phyloP scores from a whole-genome alignment of 106 monocot species.

The Amphibolis antarctica region DNA sequence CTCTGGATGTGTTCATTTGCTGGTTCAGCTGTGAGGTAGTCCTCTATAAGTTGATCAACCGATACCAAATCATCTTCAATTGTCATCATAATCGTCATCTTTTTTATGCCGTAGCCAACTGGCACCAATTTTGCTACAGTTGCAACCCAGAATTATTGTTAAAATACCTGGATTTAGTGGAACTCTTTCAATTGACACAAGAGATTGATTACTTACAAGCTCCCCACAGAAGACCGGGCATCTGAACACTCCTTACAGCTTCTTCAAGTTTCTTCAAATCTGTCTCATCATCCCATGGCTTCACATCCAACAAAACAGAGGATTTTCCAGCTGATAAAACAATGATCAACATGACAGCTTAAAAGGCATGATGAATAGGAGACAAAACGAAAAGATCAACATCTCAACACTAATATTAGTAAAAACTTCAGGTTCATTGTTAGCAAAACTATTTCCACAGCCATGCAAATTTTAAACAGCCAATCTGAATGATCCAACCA shows the following conservation, averaged over 20 bases:
- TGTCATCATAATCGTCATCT: conserved; percentile 94
- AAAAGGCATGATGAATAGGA: too few species aligned
- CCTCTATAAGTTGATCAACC: conserved; percentile 74
- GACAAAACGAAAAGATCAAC: too few species aligned
- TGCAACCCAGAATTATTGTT: background rate
- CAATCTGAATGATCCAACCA: too few species aligned
- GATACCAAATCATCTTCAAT: conserved; percentile 91
- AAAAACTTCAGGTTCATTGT: too few species aligned
- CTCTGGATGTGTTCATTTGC: conserved; percentile 85
- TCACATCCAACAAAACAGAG: conserved; percentile 85
- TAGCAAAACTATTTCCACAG: too few species aligned
- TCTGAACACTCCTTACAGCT: conserved; percentile 57
- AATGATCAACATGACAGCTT: too few species aligned
- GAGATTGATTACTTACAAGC: conserved; percentile 38
- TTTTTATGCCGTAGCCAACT: conserved; percentile 97
- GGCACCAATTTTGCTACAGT: conserved; percentile 80
- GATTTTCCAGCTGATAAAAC: conserved; percentile 55
- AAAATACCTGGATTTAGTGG: too few species aligned
- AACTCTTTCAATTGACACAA: too few species aligned
- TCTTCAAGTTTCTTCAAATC: conserved; percentile 96
- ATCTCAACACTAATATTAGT: too few species aligned
- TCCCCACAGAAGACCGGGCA: conserved; percentile 91
- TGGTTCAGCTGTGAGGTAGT: conserved; percentile 53
- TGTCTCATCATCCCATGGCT: conserved; percentile 99
- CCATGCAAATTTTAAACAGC: too few species aligned